Conservation (phyloP, 2,329 filamentous ascomycete species). For the Claviceps quebecensis region DNA sequence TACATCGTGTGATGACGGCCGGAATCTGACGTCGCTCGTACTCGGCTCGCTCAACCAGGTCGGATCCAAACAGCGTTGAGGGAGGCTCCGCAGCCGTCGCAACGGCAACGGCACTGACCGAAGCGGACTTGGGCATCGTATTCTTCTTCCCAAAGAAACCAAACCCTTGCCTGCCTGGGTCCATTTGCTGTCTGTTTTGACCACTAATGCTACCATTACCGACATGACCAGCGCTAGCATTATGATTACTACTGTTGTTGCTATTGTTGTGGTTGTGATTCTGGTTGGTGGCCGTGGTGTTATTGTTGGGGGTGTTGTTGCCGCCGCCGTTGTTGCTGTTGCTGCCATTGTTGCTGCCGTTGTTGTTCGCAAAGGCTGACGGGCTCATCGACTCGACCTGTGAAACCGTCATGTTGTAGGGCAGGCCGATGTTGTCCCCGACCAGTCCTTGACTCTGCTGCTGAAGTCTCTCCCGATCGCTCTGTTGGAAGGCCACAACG, state of each 20-base stretch:
- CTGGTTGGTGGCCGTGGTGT: constrained; percentile 8
- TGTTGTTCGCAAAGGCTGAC: constrained; percentile 14
- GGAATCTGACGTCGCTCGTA: constrained; percentile 83
- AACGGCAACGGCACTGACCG: constrained; percentile 24
- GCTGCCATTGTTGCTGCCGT: neutral
- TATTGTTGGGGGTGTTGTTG: neutral
- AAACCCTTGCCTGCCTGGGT: constrained; percentile 43
- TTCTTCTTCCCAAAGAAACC: constrained; percentile 55
- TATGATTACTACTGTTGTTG: no score
- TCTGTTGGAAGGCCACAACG: constrained; percentile 58
- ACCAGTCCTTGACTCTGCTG: constrained; percentile 37
- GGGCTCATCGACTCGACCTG: constrained; percentile 34
- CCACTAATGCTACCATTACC: constrained; percentile 4
- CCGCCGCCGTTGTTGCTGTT: neutral
- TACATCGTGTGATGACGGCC: constrained; percentile 80
- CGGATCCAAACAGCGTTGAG: constrained; percentile 68
- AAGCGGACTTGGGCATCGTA: constrained; percentile 37
- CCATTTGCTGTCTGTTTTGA: constrained; percentile 14
- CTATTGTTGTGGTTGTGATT: constrained; percentile 9
- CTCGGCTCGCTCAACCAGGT: constrained; percentile 72
- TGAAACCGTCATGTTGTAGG: constrained; percentile 54
- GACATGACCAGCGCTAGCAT: no score
- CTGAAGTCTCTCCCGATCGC: constrained; percentile 40
- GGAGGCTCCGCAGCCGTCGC: constrained; percentile 37
- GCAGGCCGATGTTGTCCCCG: constrained; percentile 52